A percentile compares a stretch with the other conserved stretches of the same genome.
phyloP scores from a whole-genome alignment of 495 filamentous ascomycete genomes.

The Aspergillus affinis region DNA sequence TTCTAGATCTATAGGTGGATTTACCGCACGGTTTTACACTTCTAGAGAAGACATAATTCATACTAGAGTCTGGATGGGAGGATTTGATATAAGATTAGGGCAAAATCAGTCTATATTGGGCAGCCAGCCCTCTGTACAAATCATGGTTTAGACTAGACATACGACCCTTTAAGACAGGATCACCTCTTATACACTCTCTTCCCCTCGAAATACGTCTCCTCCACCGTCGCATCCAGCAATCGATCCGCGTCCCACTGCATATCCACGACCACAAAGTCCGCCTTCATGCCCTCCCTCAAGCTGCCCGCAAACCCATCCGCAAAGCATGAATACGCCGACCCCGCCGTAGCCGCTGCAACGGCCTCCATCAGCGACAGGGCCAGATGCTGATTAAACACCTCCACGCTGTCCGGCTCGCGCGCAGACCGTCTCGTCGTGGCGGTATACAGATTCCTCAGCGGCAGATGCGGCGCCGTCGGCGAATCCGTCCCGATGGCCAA shows the following conservation, averaged over 20 bases:
- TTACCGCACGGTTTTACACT: too few species aligned
- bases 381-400: constrained; percentile 53
- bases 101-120: neutral
- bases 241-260: constrained; percentile 54
- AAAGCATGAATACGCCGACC: constrained; percentile 59
- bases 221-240: constrained; percentile 46
- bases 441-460: constrained; percentile 58
- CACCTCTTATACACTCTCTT: constrained; percentile 12
- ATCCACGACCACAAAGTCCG: constrained; percentile 59
- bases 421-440: constrained; percentile 58
- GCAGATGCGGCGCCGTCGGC: constrained; percentile 58
- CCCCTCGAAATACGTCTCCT: constrained; percentile 20
- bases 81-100: too few species aligned
- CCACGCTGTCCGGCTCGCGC: constrained; percentile 45
- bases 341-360: constrained; percentile 54
- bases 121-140: neutral
- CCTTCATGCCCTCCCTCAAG: constrained; percentile 48
- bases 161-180: too few species aligned
- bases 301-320: constrained; percentile 51
- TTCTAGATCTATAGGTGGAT: neutral
- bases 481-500: constrained; percentile 61
- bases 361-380: constrained; percentile 51
- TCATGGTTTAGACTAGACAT: too few species aligned
- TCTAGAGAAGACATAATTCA: too few species aligned
- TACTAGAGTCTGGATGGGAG: too few species aligned